phyloP scores from a whole-genome alignment of 768 basidiomycete species.

The Plicaturopsis crispa region DNA sequence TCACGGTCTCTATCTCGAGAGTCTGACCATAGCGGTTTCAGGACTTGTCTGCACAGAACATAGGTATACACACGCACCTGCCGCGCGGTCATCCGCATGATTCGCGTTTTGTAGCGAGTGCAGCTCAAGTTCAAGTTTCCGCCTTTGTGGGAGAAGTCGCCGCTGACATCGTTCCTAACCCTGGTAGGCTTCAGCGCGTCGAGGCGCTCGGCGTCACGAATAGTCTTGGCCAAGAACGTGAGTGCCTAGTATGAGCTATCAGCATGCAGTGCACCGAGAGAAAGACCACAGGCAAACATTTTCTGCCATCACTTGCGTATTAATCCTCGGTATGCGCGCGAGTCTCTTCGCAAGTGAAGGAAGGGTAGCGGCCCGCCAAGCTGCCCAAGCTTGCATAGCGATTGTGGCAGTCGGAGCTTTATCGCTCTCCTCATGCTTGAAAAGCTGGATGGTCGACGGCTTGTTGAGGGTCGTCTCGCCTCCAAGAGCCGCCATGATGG shows the following conservation, averaged over 20 bases:
- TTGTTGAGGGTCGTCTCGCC: conserved; percentile 22
- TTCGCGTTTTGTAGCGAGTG: conserved; percentile 37
- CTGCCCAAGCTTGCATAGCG: conserved; percentile 40
- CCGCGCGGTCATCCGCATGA: conserved; percentile 27
- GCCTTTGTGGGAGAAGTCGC: conserved; percentile 18
- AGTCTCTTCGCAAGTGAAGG: conserved; percentile 11
- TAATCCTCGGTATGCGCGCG: conserved; percentile 13
- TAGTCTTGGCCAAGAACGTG: conserved; percentile 35
- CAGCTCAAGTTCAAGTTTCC: conserved; percentile 26
- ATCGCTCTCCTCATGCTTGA: conserved; percentile 19
- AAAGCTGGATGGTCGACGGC: conserved; percentile 18
- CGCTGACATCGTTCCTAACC: conserved; percentile 33
- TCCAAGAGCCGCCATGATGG: conserved; percentile 29
- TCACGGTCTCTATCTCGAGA: too few relatives aligned
- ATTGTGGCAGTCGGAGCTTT: conserved; percentile 10
- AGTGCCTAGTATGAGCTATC: conserved; percentile 28
- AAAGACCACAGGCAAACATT: conserved; percentile 17
- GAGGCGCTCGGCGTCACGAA: conserved; percentile 36
- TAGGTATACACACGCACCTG: conserved; percentile 25
- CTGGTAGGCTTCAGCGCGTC: conserved; percentile 38
- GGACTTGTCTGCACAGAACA: conserved; percentile 18
- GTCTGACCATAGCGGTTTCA: conserved; percentile 25
- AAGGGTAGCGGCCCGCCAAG: conserved; percentile 26
- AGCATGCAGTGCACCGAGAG: background rate
- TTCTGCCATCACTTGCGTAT: conserved; percentile 17